Conservation (phyloP, 1,284 basidiomycete species). For the Rhodotorula glutinis region DNA sequence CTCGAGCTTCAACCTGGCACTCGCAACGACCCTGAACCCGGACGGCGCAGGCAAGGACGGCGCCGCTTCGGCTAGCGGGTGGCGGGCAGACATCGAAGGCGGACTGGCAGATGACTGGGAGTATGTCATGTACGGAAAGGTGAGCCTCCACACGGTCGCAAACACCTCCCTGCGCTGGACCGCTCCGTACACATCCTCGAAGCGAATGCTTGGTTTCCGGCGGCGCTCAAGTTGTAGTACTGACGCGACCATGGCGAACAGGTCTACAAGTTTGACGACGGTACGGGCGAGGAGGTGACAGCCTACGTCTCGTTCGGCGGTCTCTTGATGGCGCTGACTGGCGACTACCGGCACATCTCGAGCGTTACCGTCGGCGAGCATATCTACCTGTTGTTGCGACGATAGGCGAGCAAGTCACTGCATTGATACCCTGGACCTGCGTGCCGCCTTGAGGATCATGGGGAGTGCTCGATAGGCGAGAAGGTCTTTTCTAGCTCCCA, state of each 20-base stretch:
- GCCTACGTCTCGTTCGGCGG: conserved; percentile 96
- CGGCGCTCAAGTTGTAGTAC: too few species aligned
- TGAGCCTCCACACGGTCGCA: too few species aligned
- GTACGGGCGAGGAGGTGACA: conserved; percentile 79
- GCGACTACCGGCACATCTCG: conserved; percentile 88
- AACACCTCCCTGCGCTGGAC: too few species aligned
- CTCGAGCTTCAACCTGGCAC: conserved; percentile 67
- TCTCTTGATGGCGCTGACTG: conserved; percentile 90
- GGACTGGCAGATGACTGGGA: conserved; percentile 95
- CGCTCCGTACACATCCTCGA: too few species aligned
- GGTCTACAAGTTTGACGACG: conserved; percentile 97
- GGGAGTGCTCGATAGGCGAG: background rate
- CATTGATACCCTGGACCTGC: background rate
- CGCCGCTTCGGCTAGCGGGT: conserved; percentile 65
- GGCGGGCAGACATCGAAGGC: conserved; percentile 76
- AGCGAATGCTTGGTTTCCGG: too few species aligned
- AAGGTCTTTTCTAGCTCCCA: too few species aligned
- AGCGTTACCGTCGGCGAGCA: conserved; percentile 89
- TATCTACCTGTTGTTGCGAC: conserved; percentile 81
- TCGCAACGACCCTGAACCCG: conserved; percentile 76
- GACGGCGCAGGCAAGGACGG: conserved; percentile 64
- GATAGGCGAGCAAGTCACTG: background rate
- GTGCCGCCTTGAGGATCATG: too few species aligned
- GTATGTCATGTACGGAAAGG: conserved; percentile 99
- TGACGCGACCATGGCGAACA: too few species aligned